Evolutionary conservation across 2,329 filamentous ascomycete species (phyloP).

Genomic region (Didymella pomorum): DNA sequence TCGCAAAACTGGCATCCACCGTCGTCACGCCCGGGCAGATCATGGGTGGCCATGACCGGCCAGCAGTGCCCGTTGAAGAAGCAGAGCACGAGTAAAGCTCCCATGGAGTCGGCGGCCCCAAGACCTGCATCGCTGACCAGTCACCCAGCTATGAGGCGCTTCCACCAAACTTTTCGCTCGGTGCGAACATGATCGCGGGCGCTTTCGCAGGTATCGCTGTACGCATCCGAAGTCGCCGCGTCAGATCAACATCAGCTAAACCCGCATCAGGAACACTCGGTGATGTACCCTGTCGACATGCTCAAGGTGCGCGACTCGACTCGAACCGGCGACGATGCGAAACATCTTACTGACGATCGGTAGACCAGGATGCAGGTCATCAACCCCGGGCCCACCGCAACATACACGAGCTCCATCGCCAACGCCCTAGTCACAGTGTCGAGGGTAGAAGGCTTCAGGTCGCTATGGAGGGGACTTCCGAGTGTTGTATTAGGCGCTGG

Average conservation of each 20-base stretch:
- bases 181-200: slow-evolving; percentile 94
- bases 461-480: slow-evolving; percentile 94
- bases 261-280: slow-evolving; percentile 82
- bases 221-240: slow-evolving; percentile 51
- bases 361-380: slow-evolving; percentile 98
- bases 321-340: background rate
- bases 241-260: slow-evolving; percentile 32
- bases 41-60: slow-evolving; percentile 53
- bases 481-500: slow-evolving; percentile 96
- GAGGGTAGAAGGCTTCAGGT: slow-evolving; percentile 84
- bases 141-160: slow-evolving; percentile 81
- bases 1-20: slow-evolving; percentile 49
- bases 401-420: slow-evolving; percentile 83
- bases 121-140: slow-evolving; percentile 33
- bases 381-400: slow-evolving; percentile 79
- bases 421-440: slow-evolving; percentile 94
- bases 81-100: slow-evolving; percentile 52
- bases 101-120: slow-evolving; percentile 15
- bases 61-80: slow-evolving; percentile 47
- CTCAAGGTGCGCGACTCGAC: slow-evolving; percentile 76
- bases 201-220: slow-evolving; percentile 97
- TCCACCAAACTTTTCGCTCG: slow-evolving; percentile 90
- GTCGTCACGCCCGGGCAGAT: slow-evolving; percentile 47
- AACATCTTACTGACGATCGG: slow-evolving; percentile 30
- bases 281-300: slow-evolving; percentile 98